phyloP scores from a whole-genome alignment of 352 stramenopile genomes.

The Pythium dissimile region DNA sequence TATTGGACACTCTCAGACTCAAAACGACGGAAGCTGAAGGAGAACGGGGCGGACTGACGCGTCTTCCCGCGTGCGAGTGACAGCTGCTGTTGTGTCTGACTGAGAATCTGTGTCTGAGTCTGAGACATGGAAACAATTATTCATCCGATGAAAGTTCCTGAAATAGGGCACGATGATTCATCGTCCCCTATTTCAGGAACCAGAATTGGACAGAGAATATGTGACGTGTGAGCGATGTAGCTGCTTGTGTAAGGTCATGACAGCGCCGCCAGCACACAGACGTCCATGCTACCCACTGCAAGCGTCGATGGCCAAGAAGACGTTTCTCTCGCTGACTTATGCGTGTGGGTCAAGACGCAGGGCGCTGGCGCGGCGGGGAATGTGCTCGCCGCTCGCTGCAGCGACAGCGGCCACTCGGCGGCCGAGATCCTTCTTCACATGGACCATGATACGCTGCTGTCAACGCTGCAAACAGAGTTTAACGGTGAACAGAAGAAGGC shows the following conservation, averaged over 20 bases:
- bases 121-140: neutral
- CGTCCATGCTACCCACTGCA: neutral
- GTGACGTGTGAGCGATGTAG: too few relatives aligned
- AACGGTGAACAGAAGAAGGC: constrained; percentile 9
- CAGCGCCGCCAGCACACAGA: constrained; percentile 22
- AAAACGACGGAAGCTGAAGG: neutral
- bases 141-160: too few relatives aligned
- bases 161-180: too few relatives aligned
- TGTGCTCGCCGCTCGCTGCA: constrained; percentile 6
- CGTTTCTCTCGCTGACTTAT: constrained; percentile 27
- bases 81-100: neutral
- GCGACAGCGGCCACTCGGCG: constrained; percentile 21
- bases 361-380: neutral
- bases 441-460: constrained; percentile 30
- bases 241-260: too few relatives aligned
- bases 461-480: constrained; percentile 12
- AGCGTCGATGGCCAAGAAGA: constrained; percentile 14
- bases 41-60: neutral
- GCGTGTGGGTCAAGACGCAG: constrained; percentile 29
- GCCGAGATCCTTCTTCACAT: constrained; percentile 27
- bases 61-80: constrained; percentile 17
- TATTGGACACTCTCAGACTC: neutral
- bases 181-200: too few relatives aligned
- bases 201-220: too few relatives aligned
- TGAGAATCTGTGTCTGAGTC: too few relatives aligned